Conservation (phyloP, 352 stramenopile genomes). For the Hyaloperonospora brassicae region DNA sequence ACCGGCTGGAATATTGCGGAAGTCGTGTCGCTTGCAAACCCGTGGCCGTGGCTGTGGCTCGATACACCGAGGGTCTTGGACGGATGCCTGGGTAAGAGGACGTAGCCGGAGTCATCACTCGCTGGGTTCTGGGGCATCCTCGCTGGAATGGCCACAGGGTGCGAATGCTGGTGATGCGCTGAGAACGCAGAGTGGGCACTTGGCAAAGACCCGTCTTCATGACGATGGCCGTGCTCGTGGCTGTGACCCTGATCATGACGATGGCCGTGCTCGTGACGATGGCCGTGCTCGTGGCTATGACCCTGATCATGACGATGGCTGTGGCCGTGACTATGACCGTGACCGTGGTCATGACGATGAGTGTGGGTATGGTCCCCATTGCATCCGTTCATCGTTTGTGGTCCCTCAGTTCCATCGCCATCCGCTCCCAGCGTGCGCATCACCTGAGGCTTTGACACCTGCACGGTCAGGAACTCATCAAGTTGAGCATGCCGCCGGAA, state of each 20-base stretch:
- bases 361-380: slow-evolving; percentile 12
- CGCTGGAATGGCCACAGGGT: slow-evolving; percentile 27
- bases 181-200: slow-evolving; percentile 11
- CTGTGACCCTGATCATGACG: slow-evolving; percentile 20
- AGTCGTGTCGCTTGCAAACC: slow-evolving; percentile 11
- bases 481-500: slow-evolving; percentile 35
- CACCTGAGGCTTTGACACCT: slow-evolving; percentile 45
- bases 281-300: slow-evolving; percentile 14
- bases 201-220: slow-evolving; percentile 10
- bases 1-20: background rate
- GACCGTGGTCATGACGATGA: slow-evolving; percentile 19
- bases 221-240: slow-evolving; percentile 9
- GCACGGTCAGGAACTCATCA: slow-evolving; percentile 50
- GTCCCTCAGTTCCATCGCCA: slow-evolving; percentile 4
- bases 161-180: slow-evolving; percentile 16
- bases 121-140: slow-evolving; percentile 58
- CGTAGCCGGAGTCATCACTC: slow-evolving; percentile 35
- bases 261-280: slow-evolving; percentile 11
- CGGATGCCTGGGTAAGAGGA: slow-evolving; percentile 8
- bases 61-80: slow-evolving; percentile 9
- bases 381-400: slow-evolving; percentile 13
- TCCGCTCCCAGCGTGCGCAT: slow-evolving; percentile 8
- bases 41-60: slow-evolving; percentile 7
- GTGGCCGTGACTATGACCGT: slow-evolving; percentile 13
- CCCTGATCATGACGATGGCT: slow-evolving; percentile 19